Conservation (phyloP, 1,139 yeast species). For the Candida labiduridarum region DNA sequence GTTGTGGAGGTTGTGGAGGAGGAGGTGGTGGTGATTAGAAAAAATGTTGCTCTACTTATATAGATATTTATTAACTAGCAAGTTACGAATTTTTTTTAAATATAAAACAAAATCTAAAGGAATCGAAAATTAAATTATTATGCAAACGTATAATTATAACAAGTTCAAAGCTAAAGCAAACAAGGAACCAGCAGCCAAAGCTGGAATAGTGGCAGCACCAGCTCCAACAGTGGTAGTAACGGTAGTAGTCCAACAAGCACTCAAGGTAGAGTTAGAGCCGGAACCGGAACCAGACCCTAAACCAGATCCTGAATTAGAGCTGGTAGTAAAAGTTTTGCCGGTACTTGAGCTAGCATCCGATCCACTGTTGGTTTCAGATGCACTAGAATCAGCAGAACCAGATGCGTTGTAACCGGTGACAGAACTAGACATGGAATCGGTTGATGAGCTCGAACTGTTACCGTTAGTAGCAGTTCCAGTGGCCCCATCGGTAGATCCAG, state of each 20-base stretch:
- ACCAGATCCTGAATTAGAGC: not conserved
- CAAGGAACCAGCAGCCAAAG: not conserved
- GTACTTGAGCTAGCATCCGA: not conserved
- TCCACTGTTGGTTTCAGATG: not conserved
- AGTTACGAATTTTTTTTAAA: too few species aligned
- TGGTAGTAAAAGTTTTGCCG: not conserved
- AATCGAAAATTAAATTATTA: too few species aligned
- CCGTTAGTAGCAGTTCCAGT: not conserved
- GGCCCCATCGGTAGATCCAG: not conserved
- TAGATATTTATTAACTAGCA: too few species aligned
- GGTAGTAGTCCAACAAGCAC: not conserved
- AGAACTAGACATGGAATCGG: not conserved
- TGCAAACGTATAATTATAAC: not conserved
- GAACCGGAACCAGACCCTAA: not conserved
- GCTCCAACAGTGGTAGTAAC: not conserved
- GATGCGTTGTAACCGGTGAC: not conserved
- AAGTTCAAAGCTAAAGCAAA: not conserved
- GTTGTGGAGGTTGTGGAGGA: conserved; percentile 1
- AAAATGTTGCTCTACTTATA: too few species aligned
- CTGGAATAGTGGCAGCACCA: not conserved
- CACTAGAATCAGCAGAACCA: not conserved
- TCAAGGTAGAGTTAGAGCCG: not conserved
- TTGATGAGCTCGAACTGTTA: not conserved
- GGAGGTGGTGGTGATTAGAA: not conserved
- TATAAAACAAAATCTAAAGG: too few species aligned